Percentiles rank a stretch among this genome's conserved stretches.
phyloP scores from a whole-genome alignment of 345 rosid genomes.

The Diplotaxis tenuifolia region DNA sequence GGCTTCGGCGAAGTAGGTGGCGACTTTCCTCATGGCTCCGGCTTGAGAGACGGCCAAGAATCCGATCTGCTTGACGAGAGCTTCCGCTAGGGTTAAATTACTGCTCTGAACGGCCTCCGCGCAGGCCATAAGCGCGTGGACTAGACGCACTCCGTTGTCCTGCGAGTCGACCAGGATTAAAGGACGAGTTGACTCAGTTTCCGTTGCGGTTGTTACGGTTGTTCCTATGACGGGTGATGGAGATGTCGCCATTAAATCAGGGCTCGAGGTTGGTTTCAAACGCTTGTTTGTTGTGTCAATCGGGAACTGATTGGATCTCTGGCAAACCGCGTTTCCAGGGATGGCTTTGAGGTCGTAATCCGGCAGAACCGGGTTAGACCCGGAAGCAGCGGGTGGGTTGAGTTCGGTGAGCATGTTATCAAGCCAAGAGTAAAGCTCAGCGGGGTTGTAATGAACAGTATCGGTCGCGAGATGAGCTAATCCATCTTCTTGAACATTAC shows the following conservation, averaged over 20 bases:
- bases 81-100: constrained; percentile 57
- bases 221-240: constrained; percentile 20
- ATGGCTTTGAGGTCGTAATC: constrained; percentile 72
- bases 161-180: constrained; percentile 74
- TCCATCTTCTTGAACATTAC: constrained; percentile 58
- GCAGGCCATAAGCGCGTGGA: constrained; percentile 75
- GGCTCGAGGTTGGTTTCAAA: constrained; percentile 39
- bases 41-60: constrained; percentile 60
- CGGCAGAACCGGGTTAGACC: too few relatives aligned
- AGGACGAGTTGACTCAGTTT: constrained; percentile 45
- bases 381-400: constrained; percentile 40
- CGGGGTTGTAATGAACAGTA: constrained; percentile 73
- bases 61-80: constrained; percentile 64
- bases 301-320: constrained; percentile 21
- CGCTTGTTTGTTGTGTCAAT: constrained; percentile 43
- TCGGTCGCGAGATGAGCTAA: constrained; percentile 60
- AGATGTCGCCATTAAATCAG: constrained; percentile 36
- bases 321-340: constrained; percentile 65
- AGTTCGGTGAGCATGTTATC: constrained; percentile 64
- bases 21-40: constrained; percentile 87
- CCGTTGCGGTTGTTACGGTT: constrained; percentile 16
- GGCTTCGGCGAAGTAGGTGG: constrained; percentile 80
- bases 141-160: constrained; percentile 73
- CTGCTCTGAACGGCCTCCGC: constrained; percentile 71
- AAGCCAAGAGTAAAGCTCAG: constrained; percentile 69